Conservation (phyloP, 176 grass and related monocot genomes). For the Oryza australiensis region DNA sequence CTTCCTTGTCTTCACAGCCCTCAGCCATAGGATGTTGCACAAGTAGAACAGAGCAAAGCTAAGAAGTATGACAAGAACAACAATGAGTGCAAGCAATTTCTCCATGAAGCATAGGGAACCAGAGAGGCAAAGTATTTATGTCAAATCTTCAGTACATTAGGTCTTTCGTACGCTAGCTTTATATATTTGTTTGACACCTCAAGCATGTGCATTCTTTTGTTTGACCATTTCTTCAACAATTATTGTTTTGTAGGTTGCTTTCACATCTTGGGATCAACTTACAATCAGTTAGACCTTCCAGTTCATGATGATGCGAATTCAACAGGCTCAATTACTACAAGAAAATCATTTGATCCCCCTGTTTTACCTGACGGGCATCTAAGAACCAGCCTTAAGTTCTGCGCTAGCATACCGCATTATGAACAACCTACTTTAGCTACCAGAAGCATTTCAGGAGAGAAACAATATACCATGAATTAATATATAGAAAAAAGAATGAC, state of each 20-base stretch:
- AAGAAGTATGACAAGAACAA: conserved; percentile 35
- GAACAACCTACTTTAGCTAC: neutral
- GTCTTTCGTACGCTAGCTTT: neutral
- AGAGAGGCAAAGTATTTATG: neutral
- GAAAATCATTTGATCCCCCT: neutral
- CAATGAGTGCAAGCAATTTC: neutral
- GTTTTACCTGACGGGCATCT: neutral
- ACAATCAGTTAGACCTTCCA: neutral
- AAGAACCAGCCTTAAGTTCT: neutral
- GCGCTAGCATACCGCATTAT: neutral
- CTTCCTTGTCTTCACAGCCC: conserved; percentile 46
- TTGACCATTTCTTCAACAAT: conserved; percentile 11
- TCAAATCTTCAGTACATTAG: conserved; percentile 6
- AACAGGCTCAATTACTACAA: neutral
- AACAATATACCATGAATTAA: neutral
- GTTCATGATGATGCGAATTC: neutral
- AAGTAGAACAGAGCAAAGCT: conserved; percentile 44
- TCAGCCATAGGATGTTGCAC: conserved; percentile 41
- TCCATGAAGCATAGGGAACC: conserved; percentile 33
- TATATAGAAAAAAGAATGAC: neutral
- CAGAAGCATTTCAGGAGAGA: neutral
- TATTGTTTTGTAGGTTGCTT: conserved; percentile 14
- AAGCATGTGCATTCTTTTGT: conserved; percentile 16
- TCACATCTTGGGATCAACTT: neutral
- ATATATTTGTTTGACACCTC: conserved; percentile 31